phyloP scores from a whole-genome alignment of 2,329 filamentous ascomycete species.

The Penicillium sp. region DNA sequence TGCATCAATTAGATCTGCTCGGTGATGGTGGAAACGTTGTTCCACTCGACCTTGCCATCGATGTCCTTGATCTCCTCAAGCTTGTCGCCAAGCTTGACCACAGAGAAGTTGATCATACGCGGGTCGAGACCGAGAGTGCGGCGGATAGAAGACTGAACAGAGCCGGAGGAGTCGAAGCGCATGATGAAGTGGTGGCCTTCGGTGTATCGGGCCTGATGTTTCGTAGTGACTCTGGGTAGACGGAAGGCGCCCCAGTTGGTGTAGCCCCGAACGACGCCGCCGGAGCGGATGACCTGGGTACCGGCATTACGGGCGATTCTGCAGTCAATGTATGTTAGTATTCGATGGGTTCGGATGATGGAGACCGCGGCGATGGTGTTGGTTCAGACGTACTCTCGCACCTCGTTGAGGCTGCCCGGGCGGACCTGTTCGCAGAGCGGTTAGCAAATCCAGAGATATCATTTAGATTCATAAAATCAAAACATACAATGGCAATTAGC shows the following conservation, averaged over 20 bases:
- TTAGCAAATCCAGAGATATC: constrained; percentile 14
- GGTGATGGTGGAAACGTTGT: constrained; percentile 31
- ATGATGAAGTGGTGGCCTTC: constrained; percentile 96
- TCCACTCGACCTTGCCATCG: constrained; percentile 55
- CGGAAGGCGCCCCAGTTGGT: constrained; percentile 94
- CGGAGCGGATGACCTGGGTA: constrained; percentile 73
- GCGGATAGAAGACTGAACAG: constrained; percentile 71
- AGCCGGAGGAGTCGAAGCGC: constrained; percentile 81
- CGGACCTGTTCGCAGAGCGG: constrained; percentile 65
- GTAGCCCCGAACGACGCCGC: constrained; percentile 87
- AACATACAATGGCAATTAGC: constrained; percentile 84
- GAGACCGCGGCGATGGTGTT: constrained; percentile 5
- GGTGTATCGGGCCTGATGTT: constrained; percentile 78
- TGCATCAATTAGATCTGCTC: constrained; percentile 24
- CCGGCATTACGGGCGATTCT: constrained; percentile 88
- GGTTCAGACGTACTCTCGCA: constrained; percentile 74
- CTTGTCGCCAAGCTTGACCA: constrained; percentile 78
- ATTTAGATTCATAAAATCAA: neutral
- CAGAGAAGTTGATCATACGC: constrained; percentile 79
- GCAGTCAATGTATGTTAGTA: constrained; percentile 11
- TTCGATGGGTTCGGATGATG: constrained; percentile 1
- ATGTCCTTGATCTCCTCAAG: constrained; percentile 61
- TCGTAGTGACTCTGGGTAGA: constrained; percentile 74
- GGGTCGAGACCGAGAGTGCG: constrained; percentile 80
- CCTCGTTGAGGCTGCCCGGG: constrained; percentile 82